Base-by-base conservation (phyloP, 192 early-diverging fungal species). In the Coemansia sp. region DNA sequence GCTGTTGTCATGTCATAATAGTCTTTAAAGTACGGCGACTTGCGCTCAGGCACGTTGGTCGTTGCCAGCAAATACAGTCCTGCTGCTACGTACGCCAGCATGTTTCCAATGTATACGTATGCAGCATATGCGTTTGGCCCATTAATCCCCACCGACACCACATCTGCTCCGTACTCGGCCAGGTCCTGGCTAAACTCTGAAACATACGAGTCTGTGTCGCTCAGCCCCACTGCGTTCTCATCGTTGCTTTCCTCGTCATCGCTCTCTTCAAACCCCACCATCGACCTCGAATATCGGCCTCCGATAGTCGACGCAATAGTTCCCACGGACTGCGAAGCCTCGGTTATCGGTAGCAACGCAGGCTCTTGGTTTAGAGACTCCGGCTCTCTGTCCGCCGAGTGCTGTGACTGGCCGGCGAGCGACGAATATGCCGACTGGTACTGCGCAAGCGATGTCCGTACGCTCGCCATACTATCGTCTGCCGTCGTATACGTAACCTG, bases 121-220 rank as follows among this genome's bases (percentile, higher is more conserved):
- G 68, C 70, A 12, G 68, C 67, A 22, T 62, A 45, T 24, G 59
- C 38, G 17, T 74, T 64, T 5, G 77, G 77, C 6, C 72, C 72
- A 25, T 35, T 54, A 22, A 73, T 65, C 10, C 77, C 77, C 2
- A 61, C 38, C 0, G 60, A 39, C 11, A 68, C 32, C 0, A 61
- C 38, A 21, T 68, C 77, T 19, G 48, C 25, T 1, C 72, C 72
- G 32, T 74, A 80, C 19, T 64, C 64, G 3, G 43, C 68, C 45
- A 80, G 62, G 8, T 80, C 77, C 41, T 80, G 77, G 62, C 77
- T 80, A 23, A 80, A 80, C 49, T 74, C 72, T 11, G 77, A 73
- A 15, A 73, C 69, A 25, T 80, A 80, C 22, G 77, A 80, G 21
- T 71, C 68, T 2, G 72, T 62, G 25, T 73, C 62, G 21, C 10